Base-by-base conservation (phyloP, 2,329 filamentous ascomycete species). In the Cercospora zeina region DNA sequence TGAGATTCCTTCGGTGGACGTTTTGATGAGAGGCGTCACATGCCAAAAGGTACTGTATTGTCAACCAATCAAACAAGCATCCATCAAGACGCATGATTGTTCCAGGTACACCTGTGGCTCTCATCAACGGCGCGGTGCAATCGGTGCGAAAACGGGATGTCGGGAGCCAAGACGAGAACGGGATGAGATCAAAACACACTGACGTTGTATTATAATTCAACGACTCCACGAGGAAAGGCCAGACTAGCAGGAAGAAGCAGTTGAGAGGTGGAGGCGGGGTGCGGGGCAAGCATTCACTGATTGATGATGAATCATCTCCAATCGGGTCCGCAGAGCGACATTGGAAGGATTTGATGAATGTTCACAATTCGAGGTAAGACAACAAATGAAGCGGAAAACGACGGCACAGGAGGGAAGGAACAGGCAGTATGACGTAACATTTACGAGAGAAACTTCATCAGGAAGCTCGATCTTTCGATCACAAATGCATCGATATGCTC, bases 391-490 rank as follows among this genome's bases (percentile, higher is more conserved):
- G 21, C 13, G 13, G 3, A 5, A 47, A 27, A 27, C 24, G 6
- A 30, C 42, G n/a, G 21, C 27, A 27, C 2, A n/a, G 42, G 42
- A n/a, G 27, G 42, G 42, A 49, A 11, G 24, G 21, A 27, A 27
- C 6, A 27, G 3, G 24, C 24, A 27, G 24, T 27, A 6, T 3
- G 6, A 19, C 14, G 51, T 16, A 54, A 54, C 27, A 33, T 27
- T 27, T 6, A 27, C 24, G 3, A 27, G 3, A 27, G 24, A 27
- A 27, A 27, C 24, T 27, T 27, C 24, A 27, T 27, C 24, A 27
- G 6, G 24, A 27, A 27, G 24, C 24, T 37, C 36, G 54, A 39
- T 56, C 54, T 39, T 42, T 56, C 36, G 54, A 56, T 56, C 36
- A 16, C 30, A 42, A 11, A 9, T 53, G 27, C 6, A 27, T 27